These are phyloP conservation scores for Aspergillus heteromorphus DNA, from an alignment of 495 filamentous ascomycete species.

Conservation along the genomic window DNA sequence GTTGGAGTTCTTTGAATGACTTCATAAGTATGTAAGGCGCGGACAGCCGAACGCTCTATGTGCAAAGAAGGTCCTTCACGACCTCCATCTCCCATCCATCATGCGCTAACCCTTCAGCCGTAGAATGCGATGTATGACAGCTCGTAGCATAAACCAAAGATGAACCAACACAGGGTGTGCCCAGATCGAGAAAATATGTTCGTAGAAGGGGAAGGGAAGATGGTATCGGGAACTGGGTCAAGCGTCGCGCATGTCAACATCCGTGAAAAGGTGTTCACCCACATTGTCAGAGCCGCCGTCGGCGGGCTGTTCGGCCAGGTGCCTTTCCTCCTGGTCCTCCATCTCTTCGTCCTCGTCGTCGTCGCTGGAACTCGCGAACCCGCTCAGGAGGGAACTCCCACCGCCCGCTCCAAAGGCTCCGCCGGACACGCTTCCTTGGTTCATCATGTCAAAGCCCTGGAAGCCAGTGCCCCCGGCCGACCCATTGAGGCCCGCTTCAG, in stretches of 20 bases:
- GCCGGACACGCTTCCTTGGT: slow-evolving; percentile 56
- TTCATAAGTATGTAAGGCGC: slow-evolving; percentile 17
- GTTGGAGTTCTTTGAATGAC: slow-evolving; percentile 13
- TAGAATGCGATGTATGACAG: background rate
- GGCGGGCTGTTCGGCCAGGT: slow-evolving; percentile 25
- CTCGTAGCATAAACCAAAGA: background rate
- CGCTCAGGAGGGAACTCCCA: slow-evolving; percentile 70
- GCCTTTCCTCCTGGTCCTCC: slow-evolving; percentile 73
- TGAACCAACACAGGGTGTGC: background rate
- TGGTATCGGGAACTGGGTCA: slow-evolving; percentile 18
- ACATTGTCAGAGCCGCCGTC: slow-evolving; percentile 57
- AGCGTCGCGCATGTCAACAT: slow-evolving; percentile 50
- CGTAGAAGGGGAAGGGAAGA: slow-evolving; percentile 1
- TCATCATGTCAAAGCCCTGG: slow-evolving; percentile 72
- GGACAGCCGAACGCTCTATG: slow-evolving; percentile 14
- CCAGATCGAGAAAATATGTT: background rate
- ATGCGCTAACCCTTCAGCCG: slow-evolving; percentile 13
- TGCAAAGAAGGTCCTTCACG: slow-evolving; percentile 12
- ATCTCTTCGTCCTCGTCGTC: slow-evolving; percentile 97
- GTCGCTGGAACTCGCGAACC: slow-evolving; percentile 94
- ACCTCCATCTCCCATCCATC: slow-evolving; percentile 14
- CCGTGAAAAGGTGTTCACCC: slow-evolving; percentile 55
- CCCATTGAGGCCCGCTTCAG: slow-evolving; percentile 66
- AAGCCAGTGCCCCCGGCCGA: slow-evolving; percentile 50
- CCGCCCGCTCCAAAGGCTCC: slow-evolving; percentile 57